These are phyloP conservation scores for Cadophora malorum DNA, from an alignment of 2,329 filamentous ascomycete genomes.

Conservation along the genomic window DNA sequence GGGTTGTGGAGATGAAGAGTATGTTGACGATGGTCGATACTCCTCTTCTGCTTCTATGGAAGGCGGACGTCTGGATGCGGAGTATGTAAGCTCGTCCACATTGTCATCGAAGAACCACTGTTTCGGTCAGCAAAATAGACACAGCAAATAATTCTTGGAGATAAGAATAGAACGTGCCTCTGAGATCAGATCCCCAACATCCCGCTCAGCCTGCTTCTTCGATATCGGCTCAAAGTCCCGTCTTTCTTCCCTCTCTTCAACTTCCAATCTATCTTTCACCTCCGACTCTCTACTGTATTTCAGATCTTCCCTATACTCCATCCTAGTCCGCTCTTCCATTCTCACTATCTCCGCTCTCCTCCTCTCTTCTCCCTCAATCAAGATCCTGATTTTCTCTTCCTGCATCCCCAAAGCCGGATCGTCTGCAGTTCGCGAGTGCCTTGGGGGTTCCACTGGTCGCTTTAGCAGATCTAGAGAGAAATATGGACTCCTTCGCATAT, in stretches of 20 bases:
- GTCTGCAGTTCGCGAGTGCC: neutral
- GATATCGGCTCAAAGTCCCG: constrained; percentile 4
- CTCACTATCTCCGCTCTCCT: neutral
- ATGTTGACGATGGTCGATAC: neutral
- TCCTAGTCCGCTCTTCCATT: neutral
- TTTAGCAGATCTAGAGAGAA: constrained; percentile 20
- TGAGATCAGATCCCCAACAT: neutral
- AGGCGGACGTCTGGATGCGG: neutral
- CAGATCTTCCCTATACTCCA: constrained; percentile 2
- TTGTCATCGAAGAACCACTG: constrained; percentile 1
- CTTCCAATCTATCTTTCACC: neutral
- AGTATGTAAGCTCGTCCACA: neutral
- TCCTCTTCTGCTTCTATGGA: neutral
- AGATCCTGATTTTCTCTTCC: neutral
- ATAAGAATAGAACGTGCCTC: neutral
- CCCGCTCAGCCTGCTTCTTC: constrained; percentile 5
- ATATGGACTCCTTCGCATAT: constrained; percentile 30
- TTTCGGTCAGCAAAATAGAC: neutral
- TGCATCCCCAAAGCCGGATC: neutral
- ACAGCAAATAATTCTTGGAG: neutral
- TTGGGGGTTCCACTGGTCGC: neutral
- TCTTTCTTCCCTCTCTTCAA: neutral
- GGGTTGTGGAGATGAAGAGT: neutral
- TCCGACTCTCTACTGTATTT: neutral
- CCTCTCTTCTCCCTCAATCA: neutral